These are phyloP conservation scores for Staphylotrichum tortipilum DNA, from an alignment of 495 filamentous ascomycete genomes.

Conservation along the genomic window DNA sequence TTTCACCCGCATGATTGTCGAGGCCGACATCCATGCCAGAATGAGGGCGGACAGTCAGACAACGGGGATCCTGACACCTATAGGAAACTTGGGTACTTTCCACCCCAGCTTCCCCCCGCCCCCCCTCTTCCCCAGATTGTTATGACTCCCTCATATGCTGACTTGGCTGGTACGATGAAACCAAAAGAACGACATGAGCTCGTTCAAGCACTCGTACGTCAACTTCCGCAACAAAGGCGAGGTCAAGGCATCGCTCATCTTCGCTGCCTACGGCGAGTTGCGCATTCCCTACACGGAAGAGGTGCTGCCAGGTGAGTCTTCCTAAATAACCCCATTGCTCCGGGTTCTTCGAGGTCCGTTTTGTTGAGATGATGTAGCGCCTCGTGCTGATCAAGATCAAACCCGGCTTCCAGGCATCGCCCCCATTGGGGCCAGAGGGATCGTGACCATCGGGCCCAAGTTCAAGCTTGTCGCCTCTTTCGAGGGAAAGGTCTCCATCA, in stretches of 20 bases:
- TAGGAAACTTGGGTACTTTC: neutral
- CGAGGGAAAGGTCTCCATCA: slow-evolving; percentile 7
- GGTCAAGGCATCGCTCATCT: neutral
- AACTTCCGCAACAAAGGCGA: slow-evolving; percentile 10
- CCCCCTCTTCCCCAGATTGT: too few species aligned
- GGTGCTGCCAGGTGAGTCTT: too few species aligned
- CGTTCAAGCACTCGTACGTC: slow-evolving; percentile 3
- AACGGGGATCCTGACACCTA: neutral
- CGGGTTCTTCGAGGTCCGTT: too few species aligned
- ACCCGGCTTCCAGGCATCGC: neutral
- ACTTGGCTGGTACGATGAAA: too few species aligned
- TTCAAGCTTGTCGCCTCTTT: slow-evolving; percentile 11
- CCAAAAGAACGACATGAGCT: neutral
- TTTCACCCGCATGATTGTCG: neutral
- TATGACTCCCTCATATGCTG: too few species aligned
- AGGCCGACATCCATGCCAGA: neutral
- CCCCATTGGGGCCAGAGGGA: slow-evolving; percentile 19
- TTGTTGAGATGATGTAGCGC: too few species aligned
- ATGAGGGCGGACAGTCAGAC: neutral
- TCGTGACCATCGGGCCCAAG: slow-evolving; percentile 30
- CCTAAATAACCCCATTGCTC: too few species aligned
- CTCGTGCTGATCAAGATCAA: too few species aligned
- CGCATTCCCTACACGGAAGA: neutral
- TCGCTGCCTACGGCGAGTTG: slow-evolving; percentile 1
- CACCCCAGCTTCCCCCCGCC: too few species aligned